Conservation (phyloP, 768 basidiomycete species). For the Leccinum longicurvipes region DNA sequence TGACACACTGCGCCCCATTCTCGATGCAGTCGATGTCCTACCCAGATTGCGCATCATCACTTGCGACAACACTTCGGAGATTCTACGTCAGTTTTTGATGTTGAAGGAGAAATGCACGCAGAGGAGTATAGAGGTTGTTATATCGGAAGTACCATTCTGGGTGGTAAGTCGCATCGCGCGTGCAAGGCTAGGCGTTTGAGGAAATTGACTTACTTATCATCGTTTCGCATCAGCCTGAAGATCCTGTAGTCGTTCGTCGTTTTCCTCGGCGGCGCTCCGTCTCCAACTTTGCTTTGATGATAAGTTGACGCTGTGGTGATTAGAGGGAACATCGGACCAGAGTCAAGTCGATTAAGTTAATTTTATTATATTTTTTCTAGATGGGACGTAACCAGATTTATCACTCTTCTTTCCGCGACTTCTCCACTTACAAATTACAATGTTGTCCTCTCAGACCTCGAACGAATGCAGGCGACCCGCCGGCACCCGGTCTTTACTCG, state of each 20-base stretch:
- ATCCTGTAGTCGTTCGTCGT: constrained; percentile 30
- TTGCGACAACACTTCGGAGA: constrained; percentile 27
- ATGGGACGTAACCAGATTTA: background rate
- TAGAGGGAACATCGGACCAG: background rate
- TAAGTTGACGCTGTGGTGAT: constrained; percentile 5
- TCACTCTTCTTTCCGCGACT: background rate
- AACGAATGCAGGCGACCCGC: background rate
- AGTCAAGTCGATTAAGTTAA: background rate
- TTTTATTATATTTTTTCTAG: background rate
- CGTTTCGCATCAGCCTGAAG: constrained; percentile 31
- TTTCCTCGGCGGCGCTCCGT: constrained; percentile 38
- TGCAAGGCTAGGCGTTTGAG: background rate
- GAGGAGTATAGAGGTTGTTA: constrained; percentile 27
- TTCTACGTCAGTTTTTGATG: constrained; percentile 19
- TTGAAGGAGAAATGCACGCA: constrained; percentile 30
- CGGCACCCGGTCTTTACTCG: background rate
- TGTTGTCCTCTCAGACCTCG: background rate
- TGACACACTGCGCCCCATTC: constrained; percentile 26
- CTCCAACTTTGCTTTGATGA: constrained; percentile 37
- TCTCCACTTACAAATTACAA: too few relatives aligned
- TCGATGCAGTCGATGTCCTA: constrained; percentile 31
- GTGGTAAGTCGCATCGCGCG: constrained; percentile 29
- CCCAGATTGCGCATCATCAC: constrained; percentile 37
- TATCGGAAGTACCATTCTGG: constrained; percentile 32
- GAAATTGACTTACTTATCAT: background rate